These are phyloP conservation scores for Podaxis pistillaris DNA, from an alignment of 768 basidiomycete genomes.

Conservation along the genomic window DNA sequence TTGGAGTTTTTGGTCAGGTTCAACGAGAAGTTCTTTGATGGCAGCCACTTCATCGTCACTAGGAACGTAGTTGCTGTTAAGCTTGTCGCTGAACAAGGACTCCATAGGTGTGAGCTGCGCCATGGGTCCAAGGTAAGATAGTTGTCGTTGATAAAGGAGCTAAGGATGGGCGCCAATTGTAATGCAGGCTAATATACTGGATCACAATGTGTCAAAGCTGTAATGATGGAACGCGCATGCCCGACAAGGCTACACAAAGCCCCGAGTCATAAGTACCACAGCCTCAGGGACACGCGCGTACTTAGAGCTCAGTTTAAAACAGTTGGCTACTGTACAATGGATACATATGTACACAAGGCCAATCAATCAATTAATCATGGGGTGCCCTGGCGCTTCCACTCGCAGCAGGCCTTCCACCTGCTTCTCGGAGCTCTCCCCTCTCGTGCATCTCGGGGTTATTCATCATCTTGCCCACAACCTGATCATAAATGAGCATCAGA, in stretches of 20 bases:
- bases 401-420: conserved; percentile 46
- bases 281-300: background rate
- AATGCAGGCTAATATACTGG: background rate
- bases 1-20: conserved; percentile 11
- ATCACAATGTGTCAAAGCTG: background rate
- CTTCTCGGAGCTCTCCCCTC: conserved; percentile 50
- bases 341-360: background rate
- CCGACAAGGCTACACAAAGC: no score
- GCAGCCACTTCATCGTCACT: conserved; percentile 9
- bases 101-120: conserved; percentile 15
- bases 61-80: conserved; percentile 16
- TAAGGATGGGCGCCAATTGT: background rate
- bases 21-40: conserved; percentile 10
- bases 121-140: background rate
- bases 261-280: no score
- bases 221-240: background rate
- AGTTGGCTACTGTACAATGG: background rate
- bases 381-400: conserved; percentile 29
- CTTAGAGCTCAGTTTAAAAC: background rate
- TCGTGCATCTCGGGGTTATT: conserved; percentile 51
- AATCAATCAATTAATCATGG: conserved; percentile 17
- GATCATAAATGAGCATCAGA: background rate
- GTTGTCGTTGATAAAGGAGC: background rate
- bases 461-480: conserved; percentile 44
- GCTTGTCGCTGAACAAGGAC: conserved; percentile 8